A percentile compares a stretch with the other conserved stretches of the same genome.
Evolutionary conservation across 2,329 filamentous ascomycete species (phyloP).

Genomic region (Simplicillium aogashimaense): DNA sequence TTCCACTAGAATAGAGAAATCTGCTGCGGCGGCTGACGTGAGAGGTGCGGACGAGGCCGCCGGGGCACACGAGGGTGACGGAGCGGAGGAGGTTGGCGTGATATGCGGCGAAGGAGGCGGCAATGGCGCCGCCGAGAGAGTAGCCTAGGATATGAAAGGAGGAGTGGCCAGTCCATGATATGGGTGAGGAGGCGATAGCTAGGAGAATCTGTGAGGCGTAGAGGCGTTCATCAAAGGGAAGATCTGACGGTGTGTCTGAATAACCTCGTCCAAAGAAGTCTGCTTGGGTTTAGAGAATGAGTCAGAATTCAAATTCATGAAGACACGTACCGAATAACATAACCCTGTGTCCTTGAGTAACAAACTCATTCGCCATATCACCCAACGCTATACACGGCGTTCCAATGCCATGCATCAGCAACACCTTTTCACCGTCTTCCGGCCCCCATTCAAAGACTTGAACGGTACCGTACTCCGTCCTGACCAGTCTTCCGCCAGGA

Average conservation of each 20-base stretch:
- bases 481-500: constrained; percentile 59
- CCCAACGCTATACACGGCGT: constrained; percentile 65
- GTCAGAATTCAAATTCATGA: neutral
- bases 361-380: constrained; percentile 55
- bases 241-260: constrained; percentile 52
- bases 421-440: constrained; percentile 56
- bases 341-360: constrained; percentile 58
- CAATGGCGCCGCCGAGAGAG: constrained; percentile 68
- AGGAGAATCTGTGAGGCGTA: constrained; percentile 58
- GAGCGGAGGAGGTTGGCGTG: constrained; percentile 56
- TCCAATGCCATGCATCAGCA: constrained; percentile 73
- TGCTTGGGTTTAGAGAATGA: constrained; percentile 15
- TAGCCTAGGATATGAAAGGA: constrained; percentile 69
- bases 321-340: constrained; percentile 56
- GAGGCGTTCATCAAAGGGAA: constrained; percentile 53
- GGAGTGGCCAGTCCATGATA: constrained; percentile 42
- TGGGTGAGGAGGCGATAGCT: constrained; percentile 51
- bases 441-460: constrained; percentile 77
- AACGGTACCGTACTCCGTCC: constrained; percentile 60
- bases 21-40: constrained; percentile 52
- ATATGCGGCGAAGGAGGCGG: constrained; percentile 57
- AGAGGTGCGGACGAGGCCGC: constrained; percentile 55
- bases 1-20: constrained; percentile 50
- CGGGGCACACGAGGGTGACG: constrained; percentile 56
- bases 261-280: constrained; percentile 73